Base-by-base conservation (phyloP, 2,329 filamentous ascomycete genomes). In the Pseudogymnoascus sp. region DNA sequence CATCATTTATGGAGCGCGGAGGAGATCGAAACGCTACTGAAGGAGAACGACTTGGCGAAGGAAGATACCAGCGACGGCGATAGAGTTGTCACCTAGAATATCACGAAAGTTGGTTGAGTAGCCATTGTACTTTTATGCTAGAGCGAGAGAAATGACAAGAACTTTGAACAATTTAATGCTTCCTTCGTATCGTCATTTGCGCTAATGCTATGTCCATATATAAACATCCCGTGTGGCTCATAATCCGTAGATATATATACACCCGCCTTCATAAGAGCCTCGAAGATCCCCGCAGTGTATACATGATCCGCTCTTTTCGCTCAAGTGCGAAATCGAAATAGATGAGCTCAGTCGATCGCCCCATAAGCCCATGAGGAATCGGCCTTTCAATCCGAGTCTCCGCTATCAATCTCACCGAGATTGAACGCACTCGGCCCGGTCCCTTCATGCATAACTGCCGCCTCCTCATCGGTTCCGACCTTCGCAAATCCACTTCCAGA, bases 1-100 rank as follows among this genome's bases (percentile, higher is more conserved):
- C 94, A 99, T 78, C 90, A 96, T 75, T 83, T 99, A 66, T 99
- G 94, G 94, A 90, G 86, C 71, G 93, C 92, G 50, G 93, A 99
- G 69, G 94, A 97, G 81, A 99, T 99, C 72, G 93, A 91, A 74
- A 86, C 89, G 60, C 80, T 99, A 76, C 80, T 99, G 72, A 96
- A 92, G 83, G 91, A 97, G 81, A 92, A 99, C 72, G 93, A 93
- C 70, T 78, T 99, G 75, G 93, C 91, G 66, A 97, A 96, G 83
- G 84, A 87, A 68, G 90, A 93, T 73, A 70, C 59, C 38, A 60
- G 35, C 59, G 59, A 62, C 50, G 50, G 50, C 50, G 50, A 56
- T 56, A 56, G 50, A 33, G 50, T 56, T 56, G 50, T 18, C 28
- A 33, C 50, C 50, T 56, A 56, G 50, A 56, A 33, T 56, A 35